Percentiles rank a stretch among this genome's conserved stretches.
Evolutionary conservation across 1,284 basidiomycete genomes (phyloP).

Genomic region (Cryptococcus sp.): DNA sequence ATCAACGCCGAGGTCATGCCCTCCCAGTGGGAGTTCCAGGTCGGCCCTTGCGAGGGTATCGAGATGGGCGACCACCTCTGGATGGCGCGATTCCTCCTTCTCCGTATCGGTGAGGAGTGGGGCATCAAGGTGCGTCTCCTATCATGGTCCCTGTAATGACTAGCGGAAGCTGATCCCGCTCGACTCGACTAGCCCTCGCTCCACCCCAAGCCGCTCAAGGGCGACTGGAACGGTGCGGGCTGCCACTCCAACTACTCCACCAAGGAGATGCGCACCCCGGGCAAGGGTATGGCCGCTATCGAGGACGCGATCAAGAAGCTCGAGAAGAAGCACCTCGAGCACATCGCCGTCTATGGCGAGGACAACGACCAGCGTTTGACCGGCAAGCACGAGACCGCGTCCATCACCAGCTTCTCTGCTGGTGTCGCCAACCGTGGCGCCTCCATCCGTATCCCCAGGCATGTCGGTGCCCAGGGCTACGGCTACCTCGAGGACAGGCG

Average conservation of each 20-base stretch:
- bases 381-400: constrained; percentile 90
- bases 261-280: constrained; percentile 83
- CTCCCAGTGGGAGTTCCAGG: constrained; percentile 99
- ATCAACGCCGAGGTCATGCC: constrained; percentile 99
- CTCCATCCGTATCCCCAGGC: constrained; percentile 75
- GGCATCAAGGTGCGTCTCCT: constrained; percentile 70
- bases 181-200: constrained; percentile 58
- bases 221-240: constrained; percentile 99
- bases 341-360: constrained; percentile 95
- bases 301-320: constrained; percentile 91
- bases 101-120: constrained; percentile 97
- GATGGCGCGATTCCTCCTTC: constrained; percentile 91
- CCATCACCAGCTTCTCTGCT: constrained; percentile 87
- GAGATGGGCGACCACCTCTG: constrained; percentile 98
- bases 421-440: constrained; percentile 98
- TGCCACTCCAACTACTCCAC: constrained; percentile 95
- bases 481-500: constrained; percentile 97
- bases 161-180: neutral
- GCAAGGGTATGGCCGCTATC: constrained; percentile 85
- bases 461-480: constrained; percentile 85
- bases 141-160: neutral
- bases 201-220: constrained; percentile 97
- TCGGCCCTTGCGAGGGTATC: constrained; percentile 96
- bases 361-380: constrained; percentile 93
- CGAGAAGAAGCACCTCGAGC: constrained; percentile 75